These are phyloP conservation scores for Populus nigra DNA, from an alignment of 345 rosid genomes.

Conservation along the genomic window DNA sequence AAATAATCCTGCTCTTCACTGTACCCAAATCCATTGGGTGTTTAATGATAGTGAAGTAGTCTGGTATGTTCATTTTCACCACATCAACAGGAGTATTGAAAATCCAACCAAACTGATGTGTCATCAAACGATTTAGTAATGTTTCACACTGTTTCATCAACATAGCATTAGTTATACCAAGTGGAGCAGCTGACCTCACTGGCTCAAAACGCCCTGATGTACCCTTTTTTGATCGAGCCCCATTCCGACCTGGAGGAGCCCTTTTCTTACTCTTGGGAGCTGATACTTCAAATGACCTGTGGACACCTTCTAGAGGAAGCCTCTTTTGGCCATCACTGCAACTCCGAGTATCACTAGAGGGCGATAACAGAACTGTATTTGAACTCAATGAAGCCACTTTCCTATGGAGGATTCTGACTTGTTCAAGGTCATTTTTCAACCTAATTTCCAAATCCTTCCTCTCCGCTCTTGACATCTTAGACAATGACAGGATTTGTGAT, in stretches of 20 bases:
- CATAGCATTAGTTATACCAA: slow-evolving; percentile 25
- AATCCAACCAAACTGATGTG: slow-evolving; percentile 60
- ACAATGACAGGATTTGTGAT: slow-evolving; percentile 50
- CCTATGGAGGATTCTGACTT: slow-evolving; percentile 57
- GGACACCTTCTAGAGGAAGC: slow-evolving; percentile 37
- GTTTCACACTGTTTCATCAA: slow-evolving; percentile 69
- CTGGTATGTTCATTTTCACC: slow-evolving; percentile 75
- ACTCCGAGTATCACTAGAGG: slow-evolving; percentile 55
- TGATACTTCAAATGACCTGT: slow-evolving; percentile 30
- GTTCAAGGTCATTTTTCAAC: slow-evolving; percentile 71
- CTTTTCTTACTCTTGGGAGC: slow-evolving; percentile 55
- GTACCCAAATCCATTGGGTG: slow-evolving; percentile 97
- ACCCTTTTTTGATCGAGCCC: slow-evolving; percentile 44
- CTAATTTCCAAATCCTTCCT: slow-evolving; percentile 52
- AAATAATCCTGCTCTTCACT: slow-evolving; percentile 51
- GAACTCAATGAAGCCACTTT: slow-evolving; percentile 48
- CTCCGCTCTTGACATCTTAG: slow-evolving; percentile 59
- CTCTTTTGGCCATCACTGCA: slow-evolving; percentile 69
- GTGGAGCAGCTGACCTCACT: slow-evolving; percentile 30
- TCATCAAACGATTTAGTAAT: slow-evolving; percentile 58
- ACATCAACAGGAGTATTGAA: slow-evolving; percentile 77
- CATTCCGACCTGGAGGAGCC: slow-evolving; percentile 40
- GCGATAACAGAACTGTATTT: slow-evolving; percentile 38
- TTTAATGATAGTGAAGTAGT: slow-evolving; percentile 73
- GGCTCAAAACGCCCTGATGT: slow-evolving; percentile 30